Evolutionary conservation across 352 stramenopile genomes (phyloP), one percentile per base, ranked within the genome.

Genomic region (Phytophthora crassamura): DNA sequence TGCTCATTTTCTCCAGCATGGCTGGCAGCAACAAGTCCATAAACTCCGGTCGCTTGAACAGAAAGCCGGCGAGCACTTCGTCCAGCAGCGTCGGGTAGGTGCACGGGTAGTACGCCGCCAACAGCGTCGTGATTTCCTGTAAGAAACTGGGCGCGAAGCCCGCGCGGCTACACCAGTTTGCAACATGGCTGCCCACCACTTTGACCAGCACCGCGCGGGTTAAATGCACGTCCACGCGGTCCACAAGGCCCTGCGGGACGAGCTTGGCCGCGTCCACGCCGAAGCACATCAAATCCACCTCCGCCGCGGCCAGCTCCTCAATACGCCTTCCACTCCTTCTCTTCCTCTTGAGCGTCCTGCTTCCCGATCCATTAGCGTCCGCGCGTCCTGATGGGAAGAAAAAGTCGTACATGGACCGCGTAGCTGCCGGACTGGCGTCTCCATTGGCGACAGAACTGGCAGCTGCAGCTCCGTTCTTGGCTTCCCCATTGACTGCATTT

Each of bases 51-150:
- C 86, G 64, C 48, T 88, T 86, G 43, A 96, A 92, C 41, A 95
- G 65, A 39, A 95, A 94, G 0, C 68, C 74, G 0, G 77, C 82
- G 7, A 96, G 57, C 11, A 96, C 80, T 59, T 96, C 81, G 50
- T 96, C 88, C 51, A 96, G 67, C 51, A 96, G 72, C 25, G 85
- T 94, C 16, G 88, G 68, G 56, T 96, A 91, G 42, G 70, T 80
- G 58, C 85, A 95, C 40, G 88, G 88, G 59, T 94, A 96, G 52
- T 93, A 94, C 11, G 83, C 84, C 9, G 82, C 86, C 35, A 96
- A 72, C 36, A 94, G 63, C 39, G 79, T 89, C 33, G 73, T 84
- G 33, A 91, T 58, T 58, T 95, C 87, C 18, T 84, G 68, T 7
- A 91, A 30, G 52, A 96, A 96, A 38, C 77, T 78, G 38, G 69